These are phyloP conservation scores for Musa itinerans DNA, from an alignment of 176 grass and related monocot genomes.

Conservation along the genomic window DNA sequence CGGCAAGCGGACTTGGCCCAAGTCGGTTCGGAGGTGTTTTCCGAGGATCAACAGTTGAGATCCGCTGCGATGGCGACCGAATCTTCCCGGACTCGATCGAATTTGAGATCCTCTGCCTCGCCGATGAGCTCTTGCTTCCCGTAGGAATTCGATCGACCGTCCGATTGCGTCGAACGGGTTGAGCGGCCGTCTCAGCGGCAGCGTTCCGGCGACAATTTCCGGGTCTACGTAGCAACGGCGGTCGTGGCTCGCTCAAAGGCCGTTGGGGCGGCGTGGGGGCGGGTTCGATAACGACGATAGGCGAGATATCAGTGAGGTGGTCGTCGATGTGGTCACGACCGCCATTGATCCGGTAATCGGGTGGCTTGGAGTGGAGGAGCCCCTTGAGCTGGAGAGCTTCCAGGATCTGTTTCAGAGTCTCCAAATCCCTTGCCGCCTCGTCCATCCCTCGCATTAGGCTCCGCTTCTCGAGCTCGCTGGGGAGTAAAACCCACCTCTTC, in stretches of 20 bases:
- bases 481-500: constrained; percentile 18
- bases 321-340: constrained; percentile 6
- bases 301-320: constrained; percentile 19
- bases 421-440: constrained; percentile 54
- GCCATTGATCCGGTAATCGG: constrained; percentile 2
- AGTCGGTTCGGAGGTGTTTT: constrained; percentile 18
- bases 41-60: constrained; percentile 19
- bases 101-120: neutral
- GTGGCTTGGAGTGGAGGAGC: constrained; percentile 36
- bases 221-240: neutral
- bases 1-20: neutral
- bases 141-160: neutral
- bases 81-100: neutral
- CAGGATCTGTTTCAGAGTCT: constrained; percentile 87
- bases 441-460: constrained; percentile 19
- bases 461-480: constrained; percentile 27
- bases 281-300: constrained; percentile 28
- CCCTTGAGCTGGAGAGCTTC: constrained; percentile 92
- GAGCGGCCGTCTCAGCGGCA: neutral
- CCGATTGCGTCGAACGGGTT: neutral
- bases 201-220: neutral
- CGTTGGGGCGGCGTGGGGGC: neutral
- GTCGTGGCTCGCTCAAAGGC: neutral
- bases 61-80: neutral
- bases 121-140: neutral